These are phyloP conservation scores for Wickerhamomyces strasburgensis DNA, from an alignment of 805 yeast species.

Conservation along the genomic window DNA sequence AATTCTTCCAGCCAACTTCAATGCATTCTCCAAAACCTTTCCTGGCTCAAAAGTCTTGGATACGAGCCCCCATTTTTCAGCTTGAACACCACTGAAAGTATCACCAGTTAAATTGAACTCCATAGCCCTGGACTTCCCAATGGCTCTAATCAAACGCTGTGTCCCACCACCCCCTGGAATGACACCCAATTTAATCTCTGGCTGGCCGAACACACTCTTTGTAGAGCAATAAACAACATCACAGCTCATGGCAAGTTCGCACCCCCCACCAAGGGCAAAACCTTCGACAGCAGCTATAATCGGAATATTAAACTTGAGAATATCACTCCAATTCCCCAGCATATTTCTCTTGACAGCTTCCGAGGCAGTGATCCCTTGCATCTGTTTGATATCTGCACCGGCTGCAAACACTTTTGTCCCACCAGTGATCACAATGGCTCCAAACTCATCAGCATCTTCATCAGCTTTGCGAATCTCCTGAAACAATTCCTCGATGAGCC, in stretches of 20 bases:
- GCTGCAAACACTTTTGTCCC: conserved; percentile 44
- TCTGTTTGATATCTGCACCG: conserved; percentile 52
- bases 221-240: conserved; percentile 48
- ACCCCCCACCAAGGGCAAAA: conserved; percentile 53
- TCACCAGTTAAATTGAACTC: conserved; percentile 45
- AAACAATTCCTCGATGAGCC: conserved; percentile 18
- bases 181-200: conserved; percentile 48
- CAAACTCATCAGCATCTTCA: conserved; percentile 30
- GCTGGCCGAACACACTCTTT: conserved; percentile 47
- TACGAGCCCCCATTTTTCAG: conserved; percentile 44
- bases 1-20: conserved; percentile 39
- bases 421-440: conserved; percentile 47
- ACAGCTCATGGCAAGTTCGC: conserved; percentile 47
- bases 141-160: conserved; percentile 41
- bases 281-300: conserved; percentile 52
- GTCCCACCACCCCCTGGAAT: conserved; percentile 53
- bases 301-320: conserved; percentile 39
- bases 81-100: conserved; percentile 38
- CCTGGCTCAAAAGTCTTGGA: conserved; percentile 36
- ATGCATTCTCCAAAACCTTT: conserved; percentile 36
- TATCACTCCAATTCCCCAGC: conserved; percentile 36
- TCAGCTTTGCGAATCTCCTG: conserved; percentile 20
- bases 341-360: conserved; percentile 31
- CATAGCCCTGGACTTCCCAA: conserved; percentile 48
- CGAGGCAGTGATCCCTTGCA: conserved; percentile 35